phyloP scores from a whole-genome alignment of 768 basidiomycete genomes.

The Candolleomyces efflorescens region DNA sequence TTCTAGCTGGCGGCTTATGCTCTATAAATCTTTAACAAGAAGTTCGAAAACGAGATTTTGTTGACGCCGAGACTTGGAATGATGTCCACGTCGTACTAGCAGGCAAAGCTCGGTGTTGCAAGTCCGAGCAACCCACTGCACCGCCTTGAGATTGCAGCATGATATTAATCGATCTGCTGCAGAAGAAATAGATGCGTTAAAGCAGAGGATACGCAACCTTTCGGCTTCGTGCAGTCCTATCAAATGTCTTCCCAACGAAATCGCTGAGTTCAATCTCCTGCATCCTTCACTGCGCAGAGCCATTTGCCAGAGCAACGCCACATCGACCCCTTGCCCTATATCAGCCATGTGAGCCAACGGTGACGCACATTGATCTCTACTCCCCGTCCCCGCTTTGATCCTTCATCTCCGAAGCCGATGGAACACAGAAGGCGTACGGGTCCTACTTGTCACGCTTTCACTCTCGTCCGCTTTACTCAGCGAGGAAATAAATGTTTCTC shows the following conservation, averaged over 20 bases:
- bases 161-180: slow-evolving; percentile 30
- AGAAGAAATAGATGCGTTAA: slow-evolving; percentile 28
- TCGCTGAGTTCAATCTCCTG: slow-evolving; percentile 43
- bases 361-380: slow-evolving; percentile 45
- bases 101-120: slow-evolving; percentile 32
- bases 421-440: slow-evolving; percentile 6
- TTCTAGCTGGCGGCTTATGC: no score
- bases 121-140: slow-evolving; percentile 35
- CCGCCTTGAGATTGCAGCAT: slow-evolving; percentile 34
- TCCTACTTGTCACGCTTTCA: slow-evolving; percentile 34
- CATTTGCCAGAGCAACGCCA: slow-evolving; percentile 14
- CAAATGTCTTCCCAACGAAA: slow-evolving; percentile 48
- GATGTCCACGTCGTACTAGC: background rate
- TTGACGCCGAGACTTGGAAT: background rate
- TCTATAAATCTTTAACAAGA: no score
- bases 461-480: slow-evolving; percentile 15
- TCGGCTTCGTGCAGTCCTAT: slow-evolving; percentile 40
- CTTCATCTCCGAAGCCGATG: slow-evolving; percentile 14
- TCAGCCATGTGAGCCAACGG: slow-evolving; percentile 35
- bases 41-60: no score
- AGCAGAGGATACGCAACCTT: slow-evolving; percentile 26
- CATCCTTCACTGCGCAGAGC: slow-evolving; percentile 23
- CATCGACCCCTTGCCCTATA: background rate
- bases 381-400: slow-evolving; percentile 46
- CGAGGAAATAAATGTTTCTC: slow-evolving; percentile 15